Base-by-base conservation (phyloP, 2,329 filamentous ascomycete species). In the Trichoderma koningiopsis region DNA sequence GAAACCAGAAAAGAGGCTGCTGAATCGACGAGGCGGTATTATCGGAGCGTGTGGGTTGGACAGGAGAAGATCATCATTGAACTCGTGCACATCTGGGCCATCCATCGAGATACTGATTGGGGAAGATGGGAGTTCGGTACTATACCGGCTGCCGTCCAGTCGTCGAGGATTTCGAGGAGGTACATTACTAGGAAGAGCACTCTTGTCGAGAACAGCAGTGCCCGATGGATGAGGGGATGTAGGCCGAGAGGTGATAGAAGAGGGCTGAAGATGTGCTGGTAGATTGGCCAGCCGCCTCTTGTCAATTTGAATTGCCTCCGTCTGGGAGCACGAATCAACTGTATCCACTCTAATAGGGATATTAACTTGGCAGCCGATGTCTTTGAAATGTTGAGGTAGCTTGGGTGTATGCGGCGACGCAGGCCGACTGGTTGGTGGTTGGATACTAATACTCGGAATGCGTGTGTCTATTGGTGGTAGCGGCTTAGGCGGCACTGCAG, bases 371-470 rank as follows among this genome's bases (percentile, higher is more conserved):
- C 91, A 95, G 22, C 89, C 90, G 72, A 91, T 89, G 79, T 93
- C 93, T 78, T 94, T 97, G 71, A 89, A 89, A 68, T 94, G 89
- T 66, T 94, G 94, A 35, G 97, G 89, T 67, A 97, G 87, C 6
- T 89, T 85, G 63, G 91, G 89, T 73, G 91, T 88, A 59, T 87
- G 87, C 2, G 93, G 93, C 2, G 93, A 94, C 5, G 90, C 84
- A n/a, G 95, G 94, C 59, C 92, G 88, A 68, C 93, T 97, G 3
- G 86, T 89, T 0, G 96, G 95, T 37, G 96, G 96, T 74, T 97
- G 92, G 63, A 99, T 93, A 68, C 93, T 92, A 76, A 99, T 99
- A 74, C 90, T 92, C 0, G 95, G 95, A 71, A 97, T 91, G 5
- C 40, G 40, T n/a, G 40, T 43, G 5, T 84, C 76, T 70, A 88